Percentiles rank a stretch among this genome's conserved stretches.
Conservation (phyloP, 768 basidiomycete genomes). For the Pholiota molesta region DNA sequence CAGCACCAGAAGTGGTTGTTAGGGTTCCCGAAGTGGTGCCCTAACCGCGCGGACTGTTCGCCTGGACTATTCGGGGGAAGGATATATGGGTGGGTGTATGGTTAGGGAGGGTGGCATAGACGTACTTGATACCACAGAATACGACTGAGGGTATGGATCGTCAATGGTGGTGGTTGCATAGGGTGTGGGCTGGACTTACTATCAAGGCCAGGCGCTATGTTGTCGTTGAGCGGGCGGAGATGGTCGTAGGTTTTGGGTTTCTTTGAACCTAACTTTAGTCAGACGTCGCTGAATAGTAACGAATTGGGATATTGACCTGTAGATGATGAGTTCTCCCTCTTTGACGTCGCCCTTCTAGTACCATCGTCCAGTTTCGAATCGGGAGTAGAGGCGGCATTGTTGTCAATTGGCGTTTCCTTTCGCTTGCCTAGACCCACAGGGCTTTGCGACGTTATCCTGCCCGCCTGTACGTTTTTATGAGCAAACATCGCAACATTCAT, state of each 20-base stretch:
- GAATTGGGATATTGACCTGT: not conserved
- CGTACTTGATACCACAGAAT: conserved; percentile 87
- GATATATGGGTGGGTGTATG: not conserved
- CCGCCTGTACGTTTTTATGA: not conserved
- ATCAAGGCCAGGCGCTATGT: conserved; percentile 20
- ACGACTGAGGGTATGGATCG: conserved; percentile 49
- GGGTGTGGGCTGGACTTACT: conserved; percentile 6
- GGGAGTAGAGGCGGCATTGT: not conserved
- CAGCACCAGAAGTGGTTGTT: conserved; percentile 86
- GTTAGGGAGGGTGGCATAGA: no score
- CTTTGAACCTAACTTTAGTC: conserved; percentile 1
- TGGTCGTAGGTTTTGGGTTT: conserved; percentile 24
- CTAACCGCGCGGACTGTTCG: conserved; percentile 62
- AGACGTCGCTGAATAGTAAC: not conserved
- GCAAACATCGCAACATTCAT: not conserved
- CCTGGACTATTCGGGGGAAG: conserved; percentile 54
- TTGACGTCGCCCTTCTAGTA: not conserved
- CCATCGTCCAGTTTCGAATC: not conserved
- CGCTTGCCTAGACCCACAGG: not conserved
- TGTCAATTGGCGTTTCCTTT: not conserved
- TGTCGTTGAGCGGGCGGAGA: conserved; percentile 16
- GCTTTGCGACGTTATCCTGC: not conserved
- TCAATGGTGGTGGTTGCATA: not conserved
- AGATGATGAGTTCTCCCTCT: not conserved
- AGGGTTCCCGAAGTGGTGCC: conserved; percentile 80